Conservation (phyloP, 2,329 filamentous ascomycete species). For the Aspergillus ochraceus region DNA sequence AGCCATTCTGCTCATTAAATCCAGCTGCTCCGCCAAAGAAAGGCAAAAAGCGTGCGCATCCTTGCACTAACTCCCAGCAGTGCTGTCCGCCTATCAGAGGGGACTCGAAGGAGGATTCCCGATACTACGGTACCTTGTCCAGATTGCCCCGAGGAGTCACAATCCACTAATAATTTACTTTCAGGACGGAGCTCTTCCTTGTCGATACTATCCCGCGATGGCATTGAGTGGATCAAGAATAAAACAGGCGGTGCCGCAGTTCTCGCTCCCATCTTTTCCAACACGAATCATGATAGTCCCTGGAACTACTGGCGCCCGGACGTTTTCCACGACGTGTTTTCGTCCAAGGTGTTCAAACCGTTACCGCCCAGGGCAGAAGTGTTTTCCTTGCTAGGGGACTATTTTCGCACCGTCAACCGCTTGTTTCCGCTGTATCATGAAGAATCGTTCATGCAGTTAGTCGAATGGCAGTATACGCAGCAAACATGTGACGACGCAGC, state of each 20-base stretch:
- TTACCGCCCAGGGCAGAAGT: conserved; percentile 83
- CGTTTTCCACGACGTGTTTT: conserved; percentile 87
- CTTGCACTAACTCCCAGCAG: not conserved
- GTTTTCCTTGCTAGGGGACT: conserved; percentile 81
- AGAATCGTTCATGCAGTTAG: conserved; percentile 92
- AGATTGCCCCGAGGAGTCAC: not conserved
- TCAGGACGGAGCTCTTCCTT: conserved; percentile 87
- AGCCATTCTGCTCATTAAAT: not conserved
- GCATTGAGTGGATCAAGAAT: conserved; percentile 94
- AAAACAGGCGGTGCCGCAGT: conserved; percentile 93
- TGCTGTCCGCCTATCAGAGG: not conserved
- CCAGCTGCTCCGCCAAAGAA: not conserved
- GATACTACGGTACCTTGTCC: conserved; percentile 63
- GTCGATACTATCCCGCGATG: conserved; percentile 93
- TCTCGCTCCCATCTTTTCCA: conserved; percentile 79
- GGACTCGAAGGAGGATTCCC: conserved; percentile 83
- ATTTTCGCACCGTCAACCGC: conserved; percentile 95
- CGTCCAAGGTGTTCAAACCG: conserved; percentile 74
- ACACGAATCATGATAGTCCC: conserved; percentile 80
- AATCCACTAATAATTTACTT: not conserved
- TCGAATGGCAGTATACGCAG: conserved; percentile 86
- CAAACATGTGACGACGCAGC: conserved; percentile 91
- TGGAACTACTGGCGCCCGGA: conserved; percentile 97
- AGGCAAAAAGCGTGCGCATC: not conserved
- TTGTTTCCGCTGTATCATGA: conserved; percentile 96